phyloP scores from a whole-genome alignment of 2,329 filamentous ascomycete genomes.

The Paraconiothyrium brasiliense region DNA sequence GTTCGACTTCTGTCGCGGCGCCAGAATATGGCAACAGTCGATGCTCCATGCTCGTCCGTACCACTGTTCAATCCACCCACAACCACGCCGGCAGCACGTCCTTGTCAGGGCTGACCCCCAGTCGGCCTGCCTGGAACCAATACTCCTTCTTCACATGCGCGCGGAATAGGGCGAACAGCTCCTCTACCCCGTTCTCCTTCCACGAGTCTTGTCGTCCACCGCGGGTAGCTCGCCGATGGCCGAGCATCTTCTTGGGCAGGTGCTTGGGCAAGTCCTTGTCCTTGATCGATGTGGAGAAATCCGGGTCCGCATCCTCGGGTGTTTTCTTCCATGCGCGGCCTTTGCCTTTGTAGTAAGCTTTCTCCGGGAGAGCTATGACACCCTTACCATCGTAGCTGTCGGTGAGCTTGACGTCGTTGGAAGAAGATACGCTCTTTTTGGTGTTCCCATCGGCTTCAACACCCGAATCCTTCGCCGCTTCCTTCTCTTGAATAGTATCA shows the following conservation, averaged over 20 bases:
- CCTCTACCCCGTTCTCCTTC: neutral
- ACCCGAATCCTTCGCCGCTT: neutral
- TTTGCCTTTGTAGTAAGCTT: constrained; percentile 7
- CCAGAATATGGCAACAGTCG: neutral
- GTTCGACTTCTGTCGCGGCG: neutral
- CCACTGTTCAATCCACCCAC: neutral
- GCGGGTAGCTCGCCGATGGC: neutral
- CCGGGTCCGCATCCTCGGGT: neutral
- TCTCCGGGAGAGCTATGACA: neutral
- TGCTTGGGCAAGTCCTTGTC: no score
- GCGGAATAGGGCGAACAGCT: constrained; percentile 1
- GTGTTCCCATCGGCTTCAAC: neutral
- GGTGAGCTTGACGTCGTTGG: neutral
- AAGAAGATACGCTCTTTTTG: neutral
- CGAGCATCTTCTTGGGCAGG: neutral
- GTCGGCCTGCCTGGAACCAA: neutral
- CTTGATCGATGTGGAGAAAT: neutral
- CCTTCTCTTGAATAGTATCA: neutral
- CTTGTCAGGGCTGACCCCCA: neutral
- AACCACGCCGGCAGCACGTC: constrained; percentile 1
- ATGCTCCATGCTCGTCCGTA: neutral
- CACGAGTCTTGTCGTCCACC: neutral
- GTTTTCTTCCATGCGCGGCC: constrained; percentile 9
- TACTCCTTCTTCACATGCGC: constrained; percentile 12
- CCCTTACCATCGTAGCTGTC: neutral